These are phyloP conservation scores for Scolecobasidium constrictum DNA, from an alignment of 2,329 filamentous ascomycete species.

Conservation along the genomic window DNA sequence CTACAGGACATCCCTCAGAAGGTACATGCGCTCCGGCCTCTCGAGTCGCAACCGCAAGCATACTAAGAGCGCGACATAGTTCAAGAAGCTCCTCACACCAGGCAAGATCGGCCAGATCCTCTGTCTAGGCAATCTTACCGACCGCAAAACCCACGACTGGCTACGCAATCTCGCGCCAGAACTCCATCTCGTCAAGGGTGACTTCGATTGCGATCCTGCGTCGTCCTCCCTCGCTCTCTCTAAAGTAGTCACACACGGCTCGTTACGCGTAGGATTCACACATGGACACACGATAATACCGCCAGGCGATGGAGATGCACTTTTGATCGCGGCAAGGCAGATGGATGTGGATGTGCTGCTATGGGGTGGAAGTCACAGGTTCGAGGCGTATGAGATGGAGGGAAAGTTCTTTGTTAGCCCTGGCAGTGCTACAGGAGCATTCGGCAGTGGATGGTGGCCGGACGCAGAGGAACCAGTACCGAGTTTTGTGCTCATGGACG, in stretches of 20 bases:
- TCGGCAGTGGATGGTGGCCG: slow-evolving; percentile 48
- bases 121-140: slow-evolving; percentile 48
- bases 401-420: slow-evolving; percentile 63
- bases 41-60: neutral
- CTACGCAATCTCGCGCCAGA: slow-evolving; percentile 46
- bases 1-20: slow-evolving; percentile 30
- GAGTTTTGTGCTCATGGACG: slow-evolving; percentile 97
- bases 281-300: slow-evolving; percentile 63
- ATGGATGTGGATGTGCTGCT: slow-evolving; percentile 62
- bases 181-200: slow-evolving; percentile 59
- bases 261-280: slow-evolving; percentile 57
- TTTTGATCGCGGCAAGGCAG: slow-evolving; percentile 57
- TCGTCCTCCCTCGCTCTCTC: slow-evolving; percentile 53
- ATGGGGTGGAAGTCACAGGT: slow-evolving; percentile 60
- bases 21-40: too few relatives aligned
- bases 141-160: slow-evolving; percentile 46
- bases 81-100: slow-evolving; percentile 47
- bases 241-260: slow-evolving; percentile 61
- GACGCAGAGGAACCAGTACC: slow-evolving; percentile 60
- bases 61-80: slow-evolving; percentile 17
- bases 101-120: slow-evolving; percentile 49
- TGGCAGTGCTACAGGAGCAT: slow-evolving; percentile 55
- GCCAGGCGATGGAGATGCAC: slow-evolving; percentile 53
- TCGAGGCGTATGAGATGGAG: slow-evolving; percentile 62
- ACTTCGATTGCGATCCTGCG: slow-evolving; percentile 57